Conservation (phyloP, 2,329 filamentous ascomycete species). For the Aspergillus arachidicola region DNA sequence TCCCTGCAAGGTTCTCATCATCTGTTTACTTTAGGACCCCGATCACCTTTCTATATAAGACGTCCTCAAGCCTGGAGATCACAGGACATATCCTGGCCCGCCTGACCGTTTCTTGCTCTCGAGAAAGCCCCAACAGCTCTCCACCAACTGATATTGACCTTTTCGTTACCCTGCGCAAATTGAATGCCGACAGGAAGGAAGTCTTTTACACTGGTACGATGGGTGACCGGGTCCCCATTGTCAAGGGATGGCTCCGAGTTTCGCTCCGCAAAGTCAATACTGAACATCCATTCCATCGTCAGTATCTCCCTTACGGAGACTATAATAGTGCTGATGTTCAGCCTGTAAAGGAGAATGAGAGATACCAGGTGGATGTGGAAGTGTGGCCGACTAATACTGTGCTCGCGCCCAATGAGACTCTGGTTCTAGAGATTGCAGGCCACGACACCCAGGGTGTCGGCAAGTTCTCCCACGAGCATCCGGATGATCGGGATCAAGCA, state of each 20-base stretch:
- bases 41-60: neutral
- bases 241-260: slow-evolving; percentile 56
- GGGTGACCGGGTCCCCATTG: slow-evolving; percentile 53
- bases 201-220: slow-evolving; percentile 57
- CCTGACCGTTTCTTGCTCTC: slow-evolving; percentile 59
- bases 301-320: slow-evolving; percentile 50
- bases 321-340: slow-evolving; percentile 43
- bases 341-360: slow-evolving; percentile 48
- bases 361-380: slow-evolving; percentile 51
- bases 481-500: neutral
- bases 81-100: slow-evolving; percentile 67
- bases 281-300: slow-evolving; percentile 45
- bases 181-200: slow-evolving; percentile 50
- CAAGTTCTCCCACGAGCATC: neutral
- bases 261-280: slow-evolving; percentile 50
- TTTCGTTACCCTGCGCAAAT: slow-evolving; percentile 56
- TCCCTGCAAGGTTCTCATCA: no score
- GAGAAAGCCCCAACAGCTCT: slow-evolving; percentile 35
- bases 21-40: neutral
- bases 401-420: slow-evolving; percentile 19
- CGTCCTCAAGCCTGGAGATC: slow-evolving; percentile 53
- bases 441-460: neutral
- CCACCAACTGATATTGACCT: slow-evolving; percentile 53
- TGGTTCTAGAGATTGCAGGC: slow-evolving; percentile 15
- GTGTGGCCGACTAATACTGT: slow-evolving; percentile 37